Conservation (phyloP, 2,329 filamentous ascomycete species). For the Xylaria sp. region DNA sequence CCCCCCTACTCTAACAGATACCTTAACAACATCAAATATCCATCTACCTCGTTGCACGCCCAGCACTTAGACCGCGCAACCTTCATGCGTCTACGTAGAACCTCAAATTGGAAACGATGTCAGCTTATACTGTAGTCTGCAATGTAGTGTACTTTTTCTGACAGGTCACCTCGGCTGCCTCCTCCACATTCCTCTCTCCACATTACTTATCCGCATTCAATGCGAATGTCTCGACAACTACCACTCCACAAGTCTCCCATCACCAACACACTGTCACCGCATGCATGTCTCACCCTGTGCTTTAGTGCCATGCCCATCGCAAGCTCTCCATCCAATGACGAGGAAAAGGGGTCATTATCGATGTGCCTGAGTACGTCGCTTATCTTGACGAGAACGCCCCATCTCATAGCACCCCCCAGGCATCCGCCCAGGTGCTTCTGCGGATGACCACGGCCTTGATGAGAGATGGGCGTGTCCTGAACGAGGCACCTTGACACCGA, state of each 20-base stretch:
- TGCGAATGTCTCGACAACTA: neutral
- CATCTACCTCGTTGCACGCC: neutral
- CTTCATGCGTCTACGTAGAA: neutral
- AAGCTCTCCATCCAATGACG: conserved; percentile 29
- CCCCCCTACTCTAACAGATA: neutral
- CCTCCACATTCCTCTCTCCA: neutral
- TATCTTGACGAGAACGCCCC: conserved; percentile 18
- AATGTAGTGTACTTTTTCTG: neutral
- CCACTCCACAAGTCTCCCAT: neutral
- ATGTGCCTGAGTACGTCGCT: conserved; percentile 21
- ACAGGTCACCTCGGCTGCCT: conserved; percentile 8
- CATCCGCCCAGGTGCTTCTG: conserved; percentile 1
- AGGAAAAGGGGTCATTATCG: conserved; percentile 4
- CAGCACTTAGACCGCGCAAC: neutral
- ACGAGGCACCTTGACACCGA: conserved; percentile 31
- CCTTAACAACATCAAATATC: neutral
- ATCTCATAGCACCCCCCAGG: conserved; percentile 20
- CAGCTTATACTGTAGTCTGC: neutral
- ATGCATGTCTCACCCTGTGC: conserved; percentile 20
- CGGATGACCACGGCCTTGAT: conserved; percentile 28
- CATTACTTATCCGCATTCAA: neutral
- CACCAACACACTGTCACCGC: conserved; percentile 7
- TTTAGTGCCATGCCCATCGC: neutral
- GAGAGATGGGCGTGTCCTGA: conserved; percentile 21
- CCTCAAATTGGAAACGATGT: neutral